phyloP scores from a whole-genome alignment of 2,329 filamentous ascomycete genomes.

The Fusarium siculi region DNA sequence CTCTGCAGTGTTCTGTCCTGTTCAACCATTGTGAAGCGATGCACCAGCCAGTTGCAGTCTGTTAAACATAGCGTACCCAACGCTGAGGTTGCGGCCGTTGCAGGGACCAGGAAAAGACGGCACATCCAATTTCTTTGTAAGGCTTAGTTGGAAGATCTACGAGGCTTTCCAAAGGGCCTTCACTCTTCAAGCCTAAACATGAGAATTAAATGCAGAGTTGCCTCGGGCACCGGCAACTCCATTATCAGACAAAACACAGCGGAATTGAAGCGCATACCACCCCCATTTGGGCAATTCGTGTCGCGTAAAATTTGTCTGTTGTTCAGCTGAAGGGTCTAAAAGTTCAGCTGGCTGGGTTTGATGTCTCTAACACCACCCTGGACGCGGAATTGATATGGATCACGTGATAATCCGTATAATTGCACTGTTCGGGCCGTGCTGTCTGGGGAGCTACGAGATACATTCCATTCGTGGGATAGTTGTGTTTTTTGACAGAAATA shows the following conservation, averaged over 20 bases:
- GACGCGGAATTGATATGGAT: not conserved
- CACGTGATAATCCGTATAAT: not conserved
- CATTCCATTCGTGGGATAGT: slow-evolving; percentile 14
- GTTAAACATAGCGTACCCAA: slow-evolving; percentile 17
- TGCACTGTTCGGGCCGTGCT: not conserved
- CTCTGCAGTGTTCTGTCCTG: not conserved
- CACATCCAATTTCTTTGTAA: not conserved
- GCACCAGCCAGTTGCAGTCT: not conserved
- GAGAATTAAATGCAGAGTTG: not conserved
- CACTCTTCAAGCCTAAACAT: not conserved
- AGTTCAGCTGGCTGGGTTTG: slow-evolving; percentile 12
- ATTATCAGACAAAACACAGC: slow-evolving; percentile 2
- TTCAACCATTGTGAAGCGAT: not conserved
- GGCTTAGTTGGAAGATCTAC: slow-evolving; percentile 4
- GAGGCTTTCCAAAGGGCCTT: slow-evolving; percentile 1
- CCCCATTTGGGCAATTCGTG: slow-evolving; percentile 36
- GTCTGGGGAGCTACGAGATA: not conserved
- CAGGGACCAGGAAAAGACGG: slow-evolving; percentile 8
- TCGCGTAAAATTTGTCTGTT: not conserved
- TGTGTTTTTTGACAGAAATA: not conserved
- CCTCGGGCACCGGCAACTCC: not conserved
- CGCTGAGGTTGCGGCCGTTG: not conserved
- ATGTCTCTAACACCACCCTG: slow-evolving; percentile 3
- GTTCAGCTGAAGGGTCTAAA: slow-evolving; percentile 29
- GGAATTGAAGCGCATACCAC: slow-evolving; percentile 22